Evolutionary conservation across 1,284 basidiomycete species (phyloP).

Genomic region (Cryptococcus depauperatus): DNA sequence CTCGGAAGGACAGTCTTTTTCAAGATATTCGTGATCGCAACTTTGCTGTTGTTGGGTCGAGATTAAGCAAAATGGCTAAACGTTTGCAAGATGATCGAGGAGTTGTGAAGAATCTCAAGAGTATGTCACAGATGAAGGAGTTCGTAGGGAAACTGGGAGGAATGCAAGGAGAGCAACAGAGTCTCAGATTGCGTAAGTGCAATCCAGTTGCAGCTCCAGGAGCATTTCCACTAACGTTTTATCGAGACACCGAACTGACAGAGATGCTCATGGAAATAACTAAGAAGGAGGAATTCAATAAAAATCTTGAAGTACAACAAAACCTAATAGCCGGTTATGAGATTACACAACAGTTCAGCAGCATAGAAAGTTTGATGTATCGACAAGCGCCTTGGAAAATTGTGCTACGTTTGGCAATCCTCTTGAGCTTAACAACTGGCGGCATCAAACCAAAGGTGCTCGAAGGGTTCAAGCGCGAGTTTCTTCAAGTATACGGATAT

Average conservation of each 20-base stretch:
- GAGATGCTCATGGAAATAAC: slow-evolving; percentile 81
- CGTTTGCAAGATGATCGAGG: slow-evolving; percentile 80
- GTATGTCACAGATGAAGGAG: slow-evolving; percentile 82
- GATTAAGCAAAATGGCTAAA: slow-evolving; percentile 71
- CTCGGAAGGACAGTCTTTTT: slow-evolving; percentile 71
- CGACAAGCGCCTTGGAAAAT: slow-evolving; percentile 70
- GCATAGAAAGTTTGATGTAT: slow-evolving; percentile 79
- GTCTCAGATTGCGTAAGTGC: slow-evolving; percentile 69
- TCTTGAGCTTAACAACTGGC: slow-evolving; percentile 72
- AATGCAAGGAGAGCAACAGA: slow-evolving; percentile 83
- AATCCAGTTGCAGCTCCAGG: background rate
- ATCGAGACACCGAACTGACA: slow-evolving; percentile 80
- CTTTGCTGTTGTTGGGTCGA: slow-evolving; percentile 83
- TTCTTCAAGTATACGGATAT: slow-evolving; percentile 92
- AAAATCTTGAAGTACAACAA: slow-evolving; percentile 89
- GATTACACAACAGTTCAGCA: slow-evolving; percentile 60
- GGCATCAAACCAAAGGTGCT: slow-evolving; percentile 81
- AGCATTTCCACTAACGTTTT: background rate
- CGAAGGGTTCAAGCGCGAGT: slow-evolving; percentile 82
- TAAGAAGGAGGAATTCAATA: slow-evolving; percentile 81
- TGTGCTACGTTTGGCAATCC: slow-evolving; percentile 71
- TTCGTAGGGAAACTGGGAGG: slow-evolving; percentile 93
- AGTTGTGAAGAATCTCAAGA: slow-evolving; percentile 52
- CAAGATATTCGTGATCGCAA: slow-evolving; percentile 81
- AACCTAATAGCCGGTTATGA: slow-evolving; percentile 90